Evolutionary conservation across 192 early-diverging fungal species (phyloP).

Genomic region (Entophlyctis helioformis): DNA sequence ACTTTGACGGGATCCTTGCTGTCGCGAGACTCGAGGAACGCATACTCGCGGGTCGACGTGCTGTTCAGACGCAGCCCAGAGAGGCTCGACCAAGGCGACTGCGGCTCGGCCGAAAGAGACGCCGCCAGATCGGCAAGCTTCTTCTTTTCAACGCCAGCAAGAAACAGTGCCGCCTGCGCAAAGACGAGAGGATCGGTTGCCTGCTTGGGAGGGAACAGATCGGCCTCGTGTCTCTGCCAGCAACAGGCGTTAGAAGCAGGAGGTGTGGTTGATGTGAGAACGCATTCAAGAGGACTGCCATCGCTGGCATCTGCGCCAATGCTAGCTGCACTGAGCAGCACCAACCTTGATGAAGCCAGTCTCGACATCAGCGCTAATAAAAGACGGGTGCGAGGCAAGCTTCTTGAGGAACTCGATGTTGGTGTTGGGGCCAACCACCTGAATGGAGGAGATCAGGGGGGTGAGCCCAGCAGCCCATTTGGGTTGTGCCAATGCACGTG

Average conservation of each 20-base stretch:
- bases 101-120: slow-evolving; percentile 1
- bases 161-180: slow-evolving; percentile 54
- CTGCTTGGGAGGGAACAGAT: slow-evolving; percentile 37
- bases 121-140: not conserved
- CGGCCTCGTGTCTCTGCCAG: slow-evolving; percentile 55
- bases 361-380: slow-evolving; percentile 79
- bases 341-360: slow-evolving; percentile 83
- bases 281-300: too few species aligned
- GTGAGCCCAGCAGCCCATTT: too few species aligned
- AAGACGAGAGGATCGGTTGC: slow-evolving; percentile 33
- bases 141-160: slow-evolving; percentile 21
- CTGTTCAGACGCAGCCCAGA: slow-evolving; percentile 38
- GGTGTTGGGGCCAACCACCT: slow-evolving; percentile 78
- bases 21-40: slow-evolving; percentile 18
- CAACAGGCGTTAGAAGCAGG: too few species aligned
- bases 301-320: too few species aligned
- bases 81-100: slow-evolving; percentile 12
- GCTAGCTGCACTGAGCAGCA: too few species aligned
- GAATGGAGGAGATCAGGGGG: not conserved
- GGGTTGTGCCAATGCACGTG: too few species aligned
- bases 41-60: not conserved
- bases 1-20: slow-evolving; percentile 2
- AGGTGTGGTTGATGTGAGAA: too few species aligned
- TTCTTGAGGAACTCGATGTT: slow-evolving; percentile 86
- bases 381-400: slow-evolving; percentile 66